Conservation (phyloP, 2,329 filamentous ascomycete genomes). For the Xylaria hypoxylon region DNA sequence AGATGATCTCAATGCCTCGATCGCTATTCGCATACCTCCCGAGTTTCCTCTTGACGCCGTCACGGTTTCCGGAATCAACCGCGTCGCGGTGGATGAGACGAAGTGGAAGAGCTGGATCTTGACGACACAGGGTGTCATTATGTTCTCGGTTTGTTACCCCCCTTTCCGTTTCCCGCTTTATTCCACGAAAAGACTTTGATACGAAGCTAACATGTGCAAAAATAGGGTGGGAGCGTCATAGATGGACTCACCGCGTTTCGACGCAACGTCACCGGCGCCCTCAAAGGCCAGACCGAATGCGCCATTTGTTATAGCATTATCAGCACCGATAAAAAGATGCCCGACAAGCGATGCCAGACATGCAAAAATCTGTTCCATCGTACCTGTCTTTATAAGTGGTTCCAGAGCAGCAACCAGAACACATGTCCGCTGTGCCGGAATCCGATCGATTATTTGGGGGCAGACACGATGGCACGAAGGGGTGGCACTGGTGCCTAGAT, state of each 20-base stretch:
- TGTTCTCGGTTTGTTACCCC: slow-evolving; percentile 73
- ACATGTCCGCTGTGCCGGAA: slow-evolving; percentile 94
- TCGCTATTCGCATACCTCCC: slow-evolving; percentile 82
- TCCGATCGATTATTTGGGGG: slow-evolving; percentile 74
- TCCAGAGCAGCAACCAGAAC: slow-evolving; percentile 90
- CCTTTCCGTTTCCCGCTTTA: neutral
- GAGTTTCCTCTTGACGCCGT: slow-evolving; percentile 87
- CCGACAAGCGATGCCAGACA: slow-evolving; percentile 89
- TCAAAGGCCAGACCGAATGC: slow-evolving; percentile 95
- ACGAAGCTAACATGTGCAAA: slow-evolving; percentile 17
- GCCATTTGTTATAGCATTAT: slow-evolving; percentile 98
- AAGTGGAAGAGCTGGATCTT: slow-evolving; percentile 95
- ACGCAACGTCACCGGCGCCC: slow-evolving; percentile 84
- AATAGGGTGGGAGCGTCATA: slow-evolving; percentile 81
- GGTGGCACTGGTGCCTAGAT: slow-evolving; percentile 30
- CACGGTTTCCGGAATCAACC: slow-evolving; percentile 78
- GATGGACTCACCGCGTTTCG: slow-evolving; percentile 89
- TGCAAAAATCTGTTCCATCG: slow-evolving; percentile 96
- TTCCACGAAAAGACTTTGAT: slow-evolving; percentile 3
- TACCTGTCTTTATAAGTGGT: slow-evolving; percentile 94
- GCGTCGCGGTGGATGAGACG: slow-evolving; percentile 87
- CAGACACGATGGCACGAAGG: slow-evolving; percentile 46
- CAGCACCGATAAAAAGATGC: slow-evolving; percentile 86
- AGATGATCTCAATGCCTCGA: slow-evolving; percentile 86
- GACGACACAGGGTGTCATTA: slow-evolving; percentile 90